A percentile compares a stretch with the other conserved stretches of the same genome.
Evolutionary conservation across 345 rosid genomes (phyloP).

Genomic region (Citrus cavaleriei): DNA sequence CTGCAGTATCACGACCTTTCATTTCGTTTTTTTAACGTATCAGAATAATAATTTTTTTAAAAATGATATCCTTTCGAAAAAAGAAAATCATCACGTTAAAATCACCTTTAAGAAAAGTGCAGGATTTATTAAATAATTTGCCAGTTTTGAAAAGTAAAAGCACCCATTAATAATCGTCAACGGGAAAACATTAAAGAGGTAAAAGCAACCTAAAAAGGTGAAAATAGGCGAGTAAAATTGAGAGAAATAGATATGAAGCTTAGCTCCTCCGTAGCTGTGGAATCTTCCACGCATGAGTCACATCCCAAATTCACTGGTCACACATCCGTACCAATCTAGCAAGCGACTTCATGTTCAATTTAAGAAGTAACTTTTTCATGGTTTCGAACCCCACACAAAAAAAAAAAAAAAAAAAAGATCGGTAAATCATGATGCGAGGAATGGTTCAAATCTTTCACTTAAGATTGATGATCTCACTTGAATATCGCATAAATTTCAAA

Average conservation of each 20-base stretch:
- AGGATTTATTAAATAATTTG: neutral
- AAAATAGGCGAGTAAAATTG: neutral
- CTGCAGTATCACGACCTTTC: too few relatives aligned
- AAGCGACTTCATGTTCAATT: neutral
- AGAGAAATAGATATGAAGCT: neutral
- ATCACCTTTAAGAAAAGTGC: neutral
- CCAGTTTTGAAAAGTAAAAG: neutral
- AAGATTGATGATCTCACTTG: too few relatives aligned
- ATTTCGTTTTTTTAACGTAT: too few relatives aligned
- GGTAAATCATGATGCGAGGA: too few relatives aligned
- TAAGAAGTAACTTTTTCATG: too few relatives aligned
- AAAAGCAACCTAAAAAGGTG: neutral
- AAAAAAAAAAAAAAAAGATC: too few relatives aligned
- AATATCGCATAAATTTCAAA: too few relatives aligned
- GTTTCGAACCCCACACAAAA: too few relatives aligned
- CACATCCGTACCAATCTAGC: neutral
- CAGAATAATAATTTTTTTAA: neutral
- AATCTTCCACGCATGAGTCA: conserved; percentile 1
- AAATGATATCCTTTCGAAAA: neutral
- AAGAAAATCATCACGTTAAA: neutral
- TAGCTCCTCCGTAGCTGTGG: neutral
- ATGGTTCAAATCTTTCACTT: too few relatives aligned
- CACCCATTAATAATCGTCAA: neutral
- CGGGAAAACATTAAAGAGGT: neutral
- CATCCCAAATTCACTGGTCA: neutral